Percentiles rank a stretch among this genome's conserved stretches.
These are phyloP conservation scores for Epichloe baconii DNA, from an alignment of 2,329 filamentous ascomycete genomes.

Conservation along the genomic window DNA sequence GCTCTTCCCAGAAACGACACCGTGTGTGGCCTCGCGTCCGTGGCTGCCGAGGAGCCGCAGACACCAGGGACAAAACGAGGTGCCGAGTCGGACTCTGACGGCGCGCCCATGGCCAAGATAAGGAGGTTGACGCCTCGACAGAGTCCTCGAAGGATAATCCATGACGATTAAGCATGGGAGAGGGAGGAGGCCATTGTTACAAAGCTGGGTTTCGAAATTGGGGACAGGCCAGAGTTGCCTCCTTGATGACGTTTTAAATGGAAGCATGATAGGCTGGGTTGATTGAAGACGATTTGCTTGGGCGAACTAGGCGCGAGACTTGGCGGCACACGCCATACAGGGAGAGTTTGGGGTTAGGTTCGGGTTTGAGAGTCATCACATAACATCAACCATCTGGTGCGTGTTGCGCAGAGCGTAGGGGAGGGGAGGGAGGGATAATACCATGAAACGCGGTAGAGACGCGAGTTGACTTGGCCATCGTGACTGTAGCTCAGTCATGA, in stretches of 20 bases:
- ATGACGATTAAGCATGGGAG: background rate
- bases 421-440: background rate
- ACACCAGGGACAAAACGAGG: background rate
- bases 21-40: background rate
- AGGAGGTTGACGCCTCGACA: background rate
- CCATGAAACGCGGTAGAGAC: background rate
- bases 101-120: background rate
- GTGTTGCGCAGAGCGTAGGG: background rate
- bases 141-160: background rate
- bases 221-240: too few species aligned
- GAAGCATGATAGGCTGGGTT: too few species aligned
- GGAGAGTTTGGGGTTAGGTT: too few species aligned
- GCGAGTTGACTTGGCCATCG: background rate
- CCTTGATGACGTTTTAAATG: too few species aligned
- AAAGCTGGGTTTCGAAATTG: too few species aligned
- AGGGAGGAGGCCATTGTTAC: too few species aligned
- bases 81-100: background rate
- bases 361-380: background rate
- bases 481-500: background rate
- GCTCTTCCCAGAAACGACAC: background rate
- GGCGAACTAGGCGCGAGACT: too few species aligned
- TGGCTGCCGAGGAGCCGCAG: background rate
- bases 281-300: too few species aligned
- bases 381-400: background rate
- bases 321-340: too few species aligned